These are phyloP conservation scores for Fusarium napiforme DNA, from an alignment of 2,329 filamentous ascomycete genomes.

Conservation along the genomic window DNA sequence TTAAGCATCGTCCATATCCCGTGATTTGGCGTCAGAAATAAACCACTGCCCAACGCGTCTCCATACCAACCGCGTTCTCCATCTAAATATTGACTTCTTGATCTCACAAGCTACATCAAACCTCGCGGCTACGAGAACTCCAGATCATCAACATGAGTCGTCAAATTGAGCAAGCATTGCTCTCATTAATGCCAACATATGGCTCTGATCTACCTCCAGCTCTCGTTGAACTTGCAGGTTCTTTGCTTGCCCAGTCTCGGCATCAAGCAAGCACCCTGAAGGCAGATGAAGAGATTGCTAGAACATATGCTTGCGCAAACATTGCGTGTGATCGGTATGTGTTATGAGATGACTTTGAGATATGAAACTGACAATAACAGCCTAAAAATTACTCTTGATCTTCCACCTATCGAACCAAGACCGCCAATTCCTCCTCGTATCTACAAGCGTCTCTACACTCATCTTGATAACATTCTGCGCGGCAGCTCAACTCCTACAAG, in stretches of 20 bases:
- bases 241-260: conserved; percentile 82
- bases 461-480: conserved; percentile 78
- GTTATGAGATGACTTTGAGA: no score
- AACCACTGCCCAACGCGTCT: conserved; percentile 22
- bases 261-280: conserved; percentile 81
- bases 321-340: conserved; percentile 85
- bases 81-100: background rate
- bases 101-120: background rate
- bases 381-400: conserved; percentile 78
- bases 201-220: conserved; percentile 73
- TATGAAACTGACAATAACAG: conserved; percentile 53
- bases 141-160: conserved; percentile 69
- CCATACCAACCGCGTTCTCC: conserved; percentile 12
- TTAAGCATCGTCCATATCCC: conserved; percentile 10
- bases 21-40: conserved; percentile 32
- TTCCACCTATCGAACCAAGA: conserved; percentile 79
- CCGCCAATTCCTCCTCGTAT: conserved; percentile 82
- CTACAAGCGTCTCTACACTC: conserved; percentile 85
- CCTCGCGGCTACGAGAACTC: background rate
- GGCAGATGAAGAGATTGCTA: conserved; percentile 87
- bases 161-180: conserved; percentile 77
- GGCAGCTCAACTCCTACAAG: conserved; percentile 49
- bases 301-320: conserved; percentile 85
- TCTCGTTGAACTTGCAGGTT: conserved; percentile 77
- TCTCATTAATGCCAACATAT: conserved; percentile 79